A percentile compares a stretch with the other conserved stretches of the same genome.
Conservation (phyloP, 1,284 basidiomycete species). For the Ganoderma lucidum region DNA sequence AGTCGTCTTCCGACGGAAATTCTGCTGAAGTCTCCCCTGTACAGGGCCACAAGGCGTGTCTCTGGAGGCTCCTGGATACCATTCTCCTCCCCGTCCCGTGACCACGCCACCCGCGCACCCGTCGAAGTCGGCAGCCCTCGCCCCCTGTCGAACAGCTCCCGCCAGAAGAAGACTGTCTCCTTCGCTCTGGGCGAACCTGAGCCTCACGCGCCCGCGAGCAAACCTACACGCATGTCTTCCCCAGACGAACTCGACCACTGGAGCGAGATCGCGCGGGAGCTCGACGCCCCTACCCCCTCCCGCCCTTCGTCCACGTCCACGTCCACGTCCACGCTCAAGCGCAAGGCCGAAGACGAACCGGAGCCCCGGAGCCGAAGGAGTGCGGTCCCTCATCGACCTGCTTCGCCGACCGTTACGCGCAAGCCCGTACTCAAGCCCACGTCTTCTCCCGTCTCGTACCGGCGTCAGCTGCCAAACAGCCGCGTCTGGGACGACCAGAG, state of each 20-base stretch:
- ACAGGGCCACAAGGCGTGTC: neutral
- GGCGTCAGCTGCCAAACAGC: neutral
- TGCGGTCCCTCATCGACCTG: neutral
- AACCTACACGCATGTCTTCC: neutral
- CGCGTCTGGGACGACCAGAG: neutral
- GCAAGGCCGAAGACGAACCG: constrained; percentile 9
- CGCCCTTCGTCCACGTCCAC: neutral
- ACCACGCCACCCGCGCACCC: constrained; percentile 6
- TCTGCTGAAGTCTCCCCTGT: neutral
- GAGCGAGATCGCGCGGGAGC: constrained; percentile 13
- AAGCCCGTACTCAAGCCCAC: constrained; percentile 1
- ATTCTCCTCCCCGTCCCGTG: constrained; percentile 4
- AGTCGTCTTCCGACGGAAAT: constrained; percentile 2
- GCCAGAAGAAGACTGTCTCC: constrained; percentile 25
- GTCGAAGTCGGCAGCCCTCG: neutral
- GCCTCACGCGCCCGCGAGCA: neutral
- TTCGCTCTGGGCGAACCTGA: constrained; percentile 17
- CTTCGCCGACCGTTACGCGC: constrained; percentile 2
- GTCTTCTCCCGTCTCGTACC: neutral
- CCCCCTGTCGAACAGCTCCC: neutral
- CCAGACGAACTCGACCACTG: constrained; percentile 3
- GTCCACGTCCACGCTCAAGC: neutral
- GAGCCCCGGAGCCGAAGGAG: constrained; percentile 4
- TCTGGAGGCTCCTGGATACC: constrained; percentile 9
- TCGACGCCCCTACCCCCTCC: constrained; percentile 9